These are phyloP conservation scores for Kwoniella sp. DNA, from an alignment of 768 basidiomycete genomes.

Conservation along the genomic window DNA sequence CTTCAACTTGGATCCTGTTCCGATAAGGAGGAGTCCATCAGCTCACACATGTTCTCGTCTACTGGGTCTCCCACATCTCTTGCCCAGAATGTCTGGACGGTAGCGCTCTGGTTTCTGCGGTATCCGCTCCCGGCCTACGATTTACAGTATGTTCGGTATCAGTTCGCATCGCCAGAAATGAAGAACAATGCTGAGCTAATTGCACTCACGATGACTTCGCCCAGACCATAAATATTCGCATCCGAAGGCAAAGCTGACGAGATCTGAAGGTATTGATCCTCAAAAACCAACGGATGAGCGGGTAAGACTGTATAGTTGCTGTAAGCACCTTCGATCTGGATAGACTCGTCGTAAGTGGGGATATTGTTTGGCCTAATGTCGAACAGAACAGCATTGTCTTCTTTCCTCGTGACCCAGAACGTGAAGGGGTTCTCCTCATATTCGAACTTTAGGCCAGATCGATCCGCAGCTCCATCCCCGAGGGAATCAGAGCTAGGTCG, in stretches of 20 bases:
- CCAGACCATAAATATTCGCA: slow-evolving; percentile 76
- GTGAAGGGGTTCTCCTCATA: slow-evolving; percentile 67
- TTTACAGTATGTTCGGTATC: neutral
- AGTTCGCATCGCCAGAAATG: neutral
- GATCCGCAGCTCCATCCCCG: slow-evolving; percentile 1
- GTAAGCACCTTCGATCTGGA: slow-evolving; percentile 60
- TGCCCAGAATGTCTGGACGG: slow-evolving; percentile 34
- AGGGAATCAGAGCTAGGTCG: slow-evolving; percentile 24
- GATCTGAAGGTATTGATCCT: slow-evolving; percentile 74
- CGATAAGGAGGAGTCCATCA: too few relatives aligned
- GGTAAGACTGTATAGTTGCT: slow-evolving; percentile 62
- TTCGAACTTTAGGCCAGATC: slow-evolving; percentile 69
- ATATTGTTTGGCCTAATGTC: slow-evolving; percentile 70
- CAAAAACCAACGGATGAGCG: slow-evolving; percentile 69
- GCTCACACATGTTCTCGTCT: slow-evolving; percentile 46
- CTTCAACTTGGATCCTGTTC: too few relatives aligned
- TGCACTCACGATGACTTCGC: slow-evolving; percentile 60
- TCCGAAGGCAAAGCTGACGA: slow-evolving; percentile 65
- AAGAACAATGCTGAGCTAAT: too few relatives aligned
- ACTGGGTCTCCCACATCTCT: slow-evolving; percentile 43
- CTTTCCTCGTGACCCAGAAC: slow-evolving; percentile 76
- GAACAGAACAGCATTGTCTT: slow-evolving; percentile 64
- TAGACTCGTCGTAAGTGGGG: slow-evolving; percentile 63
- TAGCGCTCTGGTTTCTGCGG: slow-evolving; percentile 23
- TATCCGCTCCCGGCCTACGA: slow-evolving; percentile 21